phyloP scores from a whole-genome alignment of 2,329 filamentous ascomycete species.

The Coniochaeta hoffmannii region DNA sequence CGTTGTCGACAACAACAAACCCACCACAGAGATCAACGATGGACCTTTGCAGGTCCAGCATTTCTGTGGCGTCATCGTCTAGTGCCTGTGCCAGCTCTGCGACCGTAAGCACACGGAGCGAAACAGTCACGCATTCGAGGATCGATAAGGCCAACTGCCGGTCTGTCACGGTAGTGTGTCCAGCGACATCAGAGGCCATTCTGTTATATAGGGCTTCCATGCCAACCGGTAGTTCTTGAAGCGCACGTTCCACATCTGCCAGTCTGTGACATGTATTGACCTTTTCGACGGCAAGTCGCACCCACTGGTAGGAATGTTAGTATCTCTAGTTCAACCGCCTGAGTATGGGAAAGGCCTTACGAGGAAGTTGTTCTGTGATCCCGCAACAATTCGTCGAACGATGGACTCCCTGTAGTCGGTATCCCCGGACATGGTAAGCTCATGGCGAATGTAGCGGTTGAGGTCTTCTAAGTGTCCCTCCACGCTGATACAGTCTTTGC shows the following conservation, averaged over 20 bases:
- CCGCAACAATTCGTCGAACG: too few species aligned
- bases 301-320: conserved; percentile 16
- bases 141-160: conserved; percentile 8
- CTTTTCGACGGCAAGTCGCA: conserved; percentile 9
- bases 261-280: conserved; percentile 12
- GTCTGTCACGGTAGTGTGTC: conserved; percentile 8
- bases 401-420: too few species aligned
- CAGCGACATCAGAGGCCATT: conserved; percentile 10
- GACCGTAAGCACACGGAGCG: conserved; percentile 9
- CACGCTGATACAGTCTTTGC: too few species aligned
- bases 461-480: too few species aligned
- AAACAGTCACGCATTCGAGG: conserved; percentile 14
- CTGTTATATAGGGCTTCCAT: conserved; percentile 14
- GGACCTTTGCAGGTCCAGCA: conserved; percentile 13
- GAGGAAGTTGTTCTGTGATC: too few species aligned
- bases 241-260: conserved; percentile 10
- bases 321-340: too few species aligned
- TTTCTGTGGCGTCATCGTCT: conserved; percentile 1
- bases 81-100: conserved; percentile 11
- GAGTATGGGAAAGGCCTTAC: too few species aligned
- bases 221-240: conserved; percentile 11
- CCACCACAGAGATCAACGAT: conserved; percentile 13
- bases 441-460: too few species aligned
- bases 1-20: conserved; percentile 11
- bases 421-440: too few species aligned